These are phyloP conservation scores for Acorus gramineus DNA, from an alignment of 106 monocot genomes.

Conservation along the genomic window DNA sequence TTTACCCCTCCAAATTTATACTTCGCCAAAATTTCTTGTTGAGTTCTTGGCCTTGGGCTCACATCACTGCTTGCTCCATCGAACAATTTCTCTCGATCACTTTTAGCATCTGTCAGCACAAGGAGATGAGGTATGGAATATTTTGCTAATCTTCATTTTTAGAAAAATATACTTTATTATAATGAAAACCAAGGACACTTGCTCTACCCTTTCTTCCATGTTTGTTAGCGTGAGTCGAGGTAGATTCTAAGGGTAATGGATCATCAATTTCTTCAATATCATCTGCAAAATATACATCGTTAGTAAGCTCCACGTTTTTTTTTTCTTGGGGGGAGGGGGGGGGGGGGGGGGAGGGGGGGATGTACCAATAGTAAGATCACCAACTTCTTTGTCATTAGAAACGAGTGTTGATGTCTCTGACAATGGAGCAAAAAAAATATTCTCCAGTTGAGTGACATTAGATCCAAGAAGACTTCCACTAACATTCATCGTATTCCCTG, in stretches of 20 bases:
- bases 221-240: constrained; percentile 35
- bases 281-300: constrained; percentile 44
- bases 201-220: constrained; percentile 10
- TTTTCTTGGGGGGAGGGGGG: constrained; percentile 7
- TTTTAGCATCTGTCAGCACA: constrained; percentile 24
- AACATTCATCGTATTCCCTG: constrained; percentile 21
- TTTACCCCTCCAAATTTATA: constrained; percentile 84
- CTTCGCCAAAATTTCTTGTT: constrained; percentile 84
- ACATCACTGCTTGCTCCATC: constrained; percentile 41
- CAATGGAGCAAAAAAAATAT: constrained; percentile 50
- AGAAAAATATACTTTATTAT: neutral
- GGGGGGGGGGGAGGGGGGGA: constrained; percentile 14
- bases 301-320: neutral
- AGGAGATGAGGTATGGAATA: neutral
- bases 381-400: constrained; percentile 14
- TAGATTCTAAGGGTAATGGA: constrained; percentile 20
- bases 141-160: too few species aligned
- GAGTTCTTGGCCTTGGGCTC: constrained; percentile 67
- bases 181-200: neutral
- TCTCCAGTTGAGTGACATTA: constrained; percentile 38
- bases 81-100: constrained; percentile 66
- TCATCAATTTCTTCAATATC: constrained; percentile 85
- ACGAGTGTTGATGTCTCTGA: constrained; percentile 1
- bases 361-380: constrained; percentile 64
- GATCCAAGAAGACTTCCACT: constrained; percentile 8